Conservation (phyloP, 345 rosid genomes). For the Trapa incisa region DNA sequence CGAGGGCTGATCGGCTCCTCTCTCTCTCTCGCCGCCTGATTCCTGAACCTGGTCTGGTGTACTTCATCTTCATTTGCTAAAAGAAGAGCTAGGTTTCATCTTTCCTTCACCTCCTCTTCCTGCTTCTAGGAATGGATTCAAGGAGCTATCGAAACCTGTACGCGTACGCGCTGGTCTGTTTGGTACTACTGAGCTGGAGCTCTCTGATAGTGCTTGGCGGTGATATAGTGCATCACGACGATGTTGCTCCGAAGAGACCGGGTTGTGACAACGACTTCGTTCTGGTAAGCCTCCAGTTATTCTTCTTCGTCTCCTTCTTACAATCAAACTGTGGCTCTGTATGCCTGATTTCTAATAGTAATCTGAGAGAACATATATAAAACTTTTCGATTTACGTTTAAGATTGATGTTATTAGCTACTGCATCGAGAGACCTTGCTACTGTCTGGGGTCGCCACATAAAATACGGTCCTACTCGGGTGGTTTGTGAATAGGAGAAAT, state of each 20-base stretch:
- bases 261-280: constrained; percentile 91
- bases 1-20: background rate
- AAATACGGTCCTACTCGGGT: background rate
- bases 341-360: background rate
- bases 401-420: background rate
- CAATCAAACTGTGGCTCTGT: background rate
- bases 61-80: background rate
- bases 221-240: constrained; percentile 87
- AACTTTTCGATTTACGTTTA: background rate
- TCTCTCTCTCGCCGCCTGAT: background rate
- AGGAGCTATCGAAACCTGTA: constrained; percentile 8
- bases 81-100: background rate
- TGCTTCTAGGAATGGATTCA: constrained; percentile 8
- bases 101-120: constrained; percentile 1
- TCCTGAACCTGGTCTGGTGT: background rate
- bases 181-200: constrained; percentile 20
- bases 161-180: constrained; percentile 9
- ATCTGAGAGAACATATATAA: background rate
- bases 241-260: constrained; percentile 58
- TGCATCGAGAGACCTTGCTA: background rate
- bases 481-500: background rate
- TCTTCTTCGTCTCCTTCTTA: background rate
- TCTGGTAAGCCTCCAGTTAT: constrained; percentile 27
- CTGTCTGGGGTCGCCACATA: background rate
- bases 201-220: constrained; percentile 35